Base-by-base conservation (phyloP, 1,284 basidiomycete genomes). In the Ustilago sp. region DNA sequence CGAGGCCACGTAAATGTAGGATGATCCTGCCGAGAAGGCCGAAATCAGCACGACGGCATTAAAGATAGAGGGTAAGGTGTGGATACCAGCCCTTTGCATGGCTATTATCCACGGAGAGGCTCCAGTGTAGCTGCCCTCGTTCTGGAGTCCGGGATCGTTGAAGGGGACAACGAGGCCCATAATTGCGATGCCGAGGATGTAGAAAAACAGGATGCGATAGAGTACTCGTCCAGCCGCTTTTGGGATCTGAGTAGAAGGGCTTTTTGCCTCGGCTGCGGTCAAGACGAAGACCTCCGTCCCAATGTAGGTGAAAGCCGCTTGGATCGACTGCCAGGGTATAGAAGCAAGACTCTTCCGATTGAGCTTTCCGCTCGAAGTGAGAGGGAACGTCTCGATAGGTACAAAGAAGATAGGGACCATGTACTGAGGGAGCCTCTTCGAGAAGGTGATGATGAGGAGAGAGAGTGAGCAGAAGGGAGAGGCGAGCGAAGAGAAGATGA, bases 251-350 rank as follows among this genome's bases (percentile, higher is more conserved):
- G 74, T 77, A 8, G 85, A 79, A 7, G 88, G 88, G 77, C 87
- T 87, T 51, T 80, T 80, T 2, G 87, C 85, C 79, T 94, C 93
- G 32, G 90, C 87, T 34, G 93, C 93, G 63, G 93, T 89, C 85
- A 94, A 91, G 41, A 93, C 93, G 38, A 94, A 92, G 68, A 94
- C 92, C 85, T 95, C 94, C 11, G 93, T 94, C 47, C 54, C 91
- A 90, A 55, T 92, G 88, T 91, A 94, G 9, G 92, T 93, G 88
- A 95, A 95, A 3, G 92, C 93, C 5, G 93, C 41, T 32, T 58
- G 57, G 28, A 59, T 34, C 31, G 19, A 19, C 19, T 19, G 19
- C 19, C 19, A 19, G 19, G 19, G 19, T 19, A 19, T 19, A 19
- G 19, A 19, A 19, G 19, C 19, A 19, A 19, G 19, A 19, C 19